Conservation (phyloP, 768 basidiomycete genomes). For the Leccinum pellstonianum region DNA sequence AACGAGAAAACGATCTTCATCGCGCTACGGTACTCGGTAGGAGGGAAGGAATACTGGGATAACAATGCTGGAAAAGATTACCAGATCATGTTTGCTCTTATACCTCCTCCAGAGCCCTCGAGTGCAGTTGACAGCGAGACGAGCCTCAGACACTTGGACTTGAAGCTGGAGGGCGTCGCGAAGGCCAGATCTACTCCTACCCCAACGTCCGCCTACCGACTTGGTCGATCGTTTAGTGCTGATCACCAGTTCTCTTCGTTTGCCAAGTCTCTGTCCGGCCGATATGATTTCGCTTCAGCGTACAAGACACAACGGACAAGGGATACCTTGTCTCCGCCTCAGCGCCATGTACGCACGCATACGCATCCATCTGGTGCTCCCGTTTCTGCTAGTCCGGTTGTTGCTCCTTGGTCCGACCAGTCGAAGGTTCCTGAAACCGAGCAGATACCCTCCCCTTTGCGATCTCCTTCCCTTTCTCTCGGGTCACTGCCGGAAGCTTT, state of each 20-base stretch:
- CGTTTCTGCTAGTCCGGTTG: slow-evolving; percentile 30
- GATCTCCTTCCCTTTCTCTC: slow-evolving; percentile 21
- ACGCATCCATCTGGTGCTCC: slow-evolving; percentile 50
- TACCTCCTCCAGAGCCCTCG: slow-evolving; percentile 24
- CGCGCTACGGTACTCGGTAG: slow-evolving; percentile 70
- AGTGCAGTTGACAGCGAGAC: slow-evolving; percentile 38
- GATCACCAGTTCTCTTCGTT: slow-evolving; percentile 23
- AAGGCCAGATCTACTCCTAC: slow-evolving; percentile 28
- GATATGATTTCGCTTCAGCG: slow-evolving; percentile 59
- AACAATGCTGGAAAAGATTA: slow-evolving; percentile 84
- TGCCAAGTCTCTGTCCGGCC: slow-evolving; percentile 44
- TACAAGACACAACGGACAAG: slow-evolving; percentile 39
- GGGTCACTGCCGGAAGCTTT: slow-evolving; percentile 18
- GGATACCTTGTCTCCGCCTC: slow-evolving; percentile 3
- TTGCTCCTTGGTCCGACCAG: slow-evolving; percentile 40
- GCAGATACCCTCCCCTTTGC: slow-evolving; percentile 1
- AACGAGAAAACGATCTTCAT: slow-evolving; percentile 83
- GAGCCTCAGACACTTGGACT: slow-evolving; percentile 60
- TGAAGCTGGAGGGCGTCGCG: slow-evolving; percentile 65
- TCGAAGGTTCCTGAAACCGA: slow-evolving; percentile 2
- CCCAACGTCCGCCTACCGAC: slow-evolving; percentile 12
- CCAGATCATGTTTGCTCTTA: slow-evolving; percentile 57
- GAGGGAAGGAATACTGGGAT: slow-evolving; percentile 87
- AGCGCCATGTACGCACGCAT: slow-evolving; percentile 39
- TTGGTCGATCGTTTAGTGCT: slow-evolving; percentile 30